Conservation (phyloP, 139 green algal species). For the Penium margaritaceum region DNA sequence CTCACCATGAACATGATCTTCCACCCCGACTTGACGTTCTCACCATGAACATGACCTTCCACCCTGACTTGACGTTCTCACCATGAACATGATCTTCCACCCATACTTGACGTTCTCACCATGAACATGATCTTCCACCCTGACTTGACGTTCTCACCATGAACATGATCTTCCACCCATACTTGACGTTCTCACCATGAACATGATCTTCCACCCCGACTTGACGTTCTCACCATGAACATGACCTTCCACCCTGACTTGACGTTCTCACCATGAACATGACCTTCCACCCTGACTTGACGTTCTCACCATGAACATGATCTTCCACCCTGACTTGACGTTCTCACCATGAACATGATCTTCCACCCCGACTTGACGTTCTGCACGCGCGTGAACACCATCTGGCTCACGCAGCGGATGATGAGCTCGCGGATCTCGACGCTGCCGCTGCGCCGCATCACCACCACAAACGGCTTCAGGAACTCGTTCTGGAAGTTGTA, state of each 20-base stretch:
- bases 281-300: too few relatives aligned
- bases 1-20: too few relatives aligned
- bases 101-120: too few relatives aligned
- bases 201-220: slow-evolving; percentile 95
- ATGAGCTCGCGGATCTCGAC: slow-evolving; percentile 95
- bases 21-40: too few relatives aligned
- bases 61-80: too few relatives aligned
- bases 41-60: too few relatives aligned
- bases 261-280: too few relatives aligned
- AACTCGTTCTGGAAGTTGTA: slow-evolving; percentile 99
- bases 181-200: slow-evolving; percentile 96
- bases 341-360: slow-evolving; percentile 96
- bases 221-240: slow-evolving; percentile 96
- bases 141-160: too few relatives aligned
- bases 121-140: too few relatives aligned
- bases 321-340: slow-evolving; percentile 95
- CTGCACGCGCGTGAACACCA: slow-evolving; percentile 59
- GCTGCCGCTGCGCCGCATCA: slow-evolving; percentile 77
- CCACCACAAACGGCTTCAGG: slow-evolving; percentile 89
- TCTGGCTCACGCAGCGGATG: slow-evolving; percentile 75
- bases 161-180: slow-evolving; percentile 96
- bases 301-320: slow-evolving; percentile 94
- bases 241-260: slow-evolving; percentile 97
- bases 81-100: too few relatives aligned
- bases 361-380: slow-evolving; percentile 98